Evolutionary conservation across 495 filamentous ascomycete genomes (phyloP).

Genomic region (Neurospora terricola): DNA sequence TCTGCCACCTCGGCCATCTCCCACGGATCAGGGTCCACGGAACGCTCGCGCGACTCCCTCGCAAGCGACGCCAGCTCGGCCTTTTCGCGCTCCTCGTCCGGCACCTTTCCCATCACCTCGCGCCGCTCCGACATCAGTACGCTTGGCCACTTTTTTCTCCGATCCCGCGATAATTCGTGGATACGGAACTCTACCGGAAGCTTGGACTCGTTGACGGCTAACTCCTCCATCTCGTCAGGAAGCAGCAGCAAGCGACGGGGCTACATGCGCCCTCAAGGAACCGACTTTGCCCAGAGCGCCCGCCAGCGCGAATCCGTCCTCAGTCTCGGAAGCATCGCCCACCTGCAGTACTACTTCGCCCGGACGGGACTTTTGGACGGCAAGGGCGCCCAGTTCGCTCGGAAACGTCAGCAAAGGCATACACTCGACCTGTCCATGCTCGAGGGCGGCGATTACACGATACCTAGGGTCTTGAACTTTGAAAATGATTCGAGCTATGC

Average conservation of each 20-base stretch:
- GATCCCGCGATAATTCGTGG: slow-evolving; percentile 23
- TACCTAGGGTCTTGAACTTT: slow-evolving; percentile 26
- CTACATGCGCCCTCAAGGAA: slow-evolving; percentile 84
- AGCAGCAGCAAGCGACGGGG: slow-evolving; percentile 58
- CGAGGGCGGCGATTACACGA: slow-evolving; percentile 27
- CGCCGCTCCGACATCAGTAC: slow-evolving; percentile 27
- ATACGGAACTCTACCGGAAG: slow-evolving; percentile 31
- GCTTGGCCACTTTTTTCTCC: slow-evolving; percentile 34
- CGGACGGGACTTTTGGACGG: slow-evolving; percentile 88
- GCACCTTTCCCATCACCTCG: slow-evolving; percentile 24
- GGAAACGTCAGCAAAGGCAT: slow-evolving; percentile 48
- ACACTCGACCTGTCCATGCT: slow-evolving; percentile 40
- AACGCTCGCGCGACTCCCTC: slow-evolving; percentile 40
- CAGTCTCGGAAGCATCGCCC: slow-evolving; percentile 91
- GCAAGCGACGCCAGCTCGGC: slow-evolving; percentile 34
- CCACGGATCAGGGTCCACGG: slow-evolving; percentile 38
- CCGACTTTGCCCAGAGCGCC: slow-evolving; percentile 83
- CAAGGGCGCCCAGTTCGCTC: slow-evolving; percentile 76
- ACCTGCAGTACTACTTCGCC: slow-evolving; percentile 97
- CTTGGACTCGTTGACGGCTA: slow-evolving; percentile 18
- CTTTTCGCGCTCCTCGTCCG: slow-evolving; percentile 43
- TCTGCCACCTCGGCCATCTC: slow-evolving; percentile 67
- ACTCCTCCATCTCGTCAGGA: slow-evolving; percentile 8
- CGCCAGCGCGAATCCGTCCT: slow-evolving; percentile 85
- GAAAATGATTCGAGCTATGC: slow-evolving; percentile 46